Evolutionary conservation across 1,284 basidiomycete species (phyloP).

Genomic region (Tausonia pullulans): DNA sequence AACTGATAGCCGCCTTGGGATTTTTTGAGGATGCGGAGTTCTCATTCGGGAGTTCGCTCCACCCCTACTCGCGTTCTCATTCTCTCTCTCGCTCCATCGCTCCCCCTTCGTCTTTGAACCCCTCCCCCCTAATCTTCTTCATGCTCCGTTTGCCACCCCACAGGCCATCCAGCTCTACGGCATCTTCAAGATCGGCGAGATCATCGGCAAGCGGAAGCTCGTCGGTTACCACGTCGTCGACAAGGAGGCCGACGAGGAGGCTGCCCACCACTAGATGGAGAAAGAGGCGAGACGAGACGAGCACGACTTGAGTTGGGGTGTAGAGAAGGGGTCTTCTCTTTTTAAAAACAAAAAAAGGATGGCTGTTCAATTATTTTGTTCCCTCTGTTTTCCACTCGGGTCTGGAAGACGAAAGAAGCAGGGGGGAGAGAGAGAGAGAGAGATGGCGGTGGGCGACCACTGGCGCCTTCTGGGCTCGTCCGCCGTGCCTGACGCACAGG

Average conservation of each 20-base stretch:
- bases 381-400: too few species aligned
- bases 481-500: too few species aligned
- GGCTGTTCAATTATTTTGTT: too few species aligned
- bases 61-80: background rate
- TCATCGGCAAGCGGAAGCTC: conserved; percentile 69
- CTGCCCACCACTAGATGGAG: too few species aligned
- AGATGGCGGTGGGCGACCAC: background rate
- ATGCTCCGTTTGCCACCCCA: background rate
- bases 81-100: background rate
- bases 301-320: too few species aligned
- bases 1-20: too few species aligned
- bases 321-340: too few species aligned
- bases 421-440: background rate
- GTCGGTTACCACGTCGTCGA: conserved; percentile 56
- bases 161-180: conserved; percentile 45
- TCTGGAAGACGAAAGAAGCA: background rate
- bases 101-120: background rate
- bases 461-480: too few species aligned
- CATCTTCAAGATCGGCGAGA: conserved; percentile 72
- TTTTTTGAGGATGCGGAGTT: too few species aligned
- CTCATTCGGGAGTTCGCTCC: background rate
- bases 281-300: too few species aligned
- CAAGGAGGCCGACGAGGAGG: background rate
- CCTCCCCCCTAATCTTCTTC: background rate
- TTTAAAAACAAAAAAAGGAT: too few species aligned